Evolutionary conservation across 768 basidiomycete species (phyloP).

Genomic region (Daedalea quercina): DNA sequence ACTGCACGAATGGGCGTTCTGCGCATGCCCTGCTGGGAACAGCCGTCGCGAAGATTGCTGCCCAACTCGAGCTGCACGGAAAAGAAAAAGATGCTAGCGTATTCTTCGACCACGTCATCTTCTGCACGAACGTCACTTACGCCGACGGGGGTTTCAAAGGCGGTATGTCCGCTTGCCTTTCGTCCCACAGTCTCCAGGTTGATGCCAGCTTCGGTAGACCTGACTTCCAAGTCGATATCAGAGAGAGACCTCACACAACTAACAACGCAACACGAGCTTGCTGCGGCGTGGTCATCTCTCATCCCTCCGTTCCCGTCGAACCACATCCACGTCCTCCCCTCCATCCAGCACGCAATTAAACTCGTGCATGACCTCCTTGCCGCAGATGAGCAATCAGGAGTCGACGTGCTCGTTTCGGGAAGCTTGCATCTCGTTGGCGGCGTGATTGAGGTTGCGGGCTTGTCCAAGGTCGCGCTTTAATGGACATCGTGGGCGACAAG

Average conservation of each 20-base stretch:
- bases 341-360: conserved; percentile 84
- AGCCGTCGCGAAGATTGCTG: conserved; percentile 45
- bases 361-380: conserved; percentile 37
- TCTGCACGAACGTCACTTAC: conserved; percentile 96
- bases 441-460: conserved; percentile 81
- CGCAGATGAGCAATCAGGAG: conserved; percentile 18
- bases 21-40: conserved; percentile 62
- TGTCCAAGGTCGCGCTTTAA: conserved; percentile 58
- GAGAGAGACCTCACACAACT: conserved; percentile 57
- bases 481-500: neutral
- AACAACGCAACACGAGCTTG: conserved; percentile 71
- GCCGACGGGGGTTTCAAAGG: conserved; percentile 85
- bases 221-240: conserved; percentile 63
- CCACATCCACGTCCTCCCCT: conserved; percentile 72
- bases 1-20: conserved; percentile 89
- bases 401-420: conserved; percentile 80
- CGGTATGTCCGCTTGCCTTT: conserved; percentile 37
- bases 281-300: conserved; percentile 62
- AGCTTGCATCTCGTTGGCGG: conserved; percentile 94
- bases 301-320: conserved; percentile 53
- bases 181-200: conserved; percentile 6
- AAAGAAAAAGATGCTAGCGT: conserved; percentile 29
- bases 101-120: conserved; percentile 84
- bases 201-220: conserved; percentile 41
- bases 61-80: conserved; percentile 37